These are phyloP conservation scores for Ceratobasidium sp. DNA, from an alignment of 1,284 basidiomycete species.

Conservation along the genomic window DNA sequence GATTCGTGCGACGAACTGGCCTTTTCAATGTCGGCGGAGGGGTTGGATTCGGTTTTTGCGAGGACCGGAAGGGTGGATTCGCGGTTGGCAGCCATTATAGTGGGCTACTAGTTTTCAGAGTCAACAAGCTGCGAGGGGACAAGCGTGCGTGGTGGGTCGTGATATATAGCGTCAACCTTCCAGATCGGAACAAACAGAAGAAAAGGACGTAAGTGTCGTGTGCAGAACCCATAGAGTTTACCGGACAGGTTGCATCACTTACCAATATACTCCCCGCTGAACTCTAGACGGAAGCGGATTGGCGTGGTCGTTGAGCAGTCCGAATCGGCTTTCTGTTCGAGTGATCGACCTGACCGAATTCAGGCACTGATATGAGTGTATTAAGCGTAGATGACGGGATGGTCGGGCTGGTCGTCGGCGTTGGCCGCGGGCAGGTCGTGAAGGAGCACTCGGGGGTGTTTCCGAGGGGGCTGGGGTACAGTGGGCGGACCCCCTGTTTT, in stretches of 20 bases:
- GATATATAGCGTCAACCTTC: slow-evolving; percentile 12
- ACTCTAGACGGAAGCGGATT: slow-evolving; percentile 1
- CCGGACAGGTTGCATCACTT: slow-evolving; percentile 9
- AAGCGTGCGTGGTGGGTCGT: neutral
- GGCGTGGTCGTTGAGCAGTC: slow-evolving; percentile 9
- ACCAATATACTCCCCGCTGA: slow-evolving; percentile 24
- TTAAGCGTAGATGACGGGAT: slow-evolving; percentile 18
- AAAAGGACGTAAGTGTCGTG: slow-evolving; percentile 11
- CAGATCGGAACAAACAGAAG: neutral
- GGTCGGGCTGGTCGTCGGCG: slow-evolving; percentile 19
- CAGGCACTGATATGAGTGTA: slow-evolving; percentile 14
- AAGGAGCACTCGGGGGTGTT: slow-evolving; percentile 33
- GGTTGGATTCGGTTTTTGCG: slow-evolving; percentile 10
- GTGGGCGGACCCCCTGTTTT: neutral
- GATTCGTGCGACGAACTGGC: slow-evolving; percentile 11
- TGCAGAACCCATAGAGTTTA: neutral
- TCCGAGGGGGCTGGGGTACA: slow-evolving; percentile 19
- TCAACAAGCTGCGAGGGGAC: too few species aligned
- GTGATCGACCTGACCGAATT: slow-evolving; percentile 1
- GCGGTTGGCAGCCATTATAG: slow-evolving; percentile 21
- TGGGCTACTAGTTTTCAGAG: neutral
- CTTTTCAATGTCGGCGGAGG: slow-evolving; percentile 31
- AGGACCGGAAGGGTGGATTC: slow-evolving; percentile 20
- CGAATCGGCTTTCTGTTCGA: neutral
- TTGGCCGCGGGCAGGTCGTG: neutral